Evolutionary conservation across 306 rosid species (phyloP).

Genomic region (Pyrus communis): DNA sequence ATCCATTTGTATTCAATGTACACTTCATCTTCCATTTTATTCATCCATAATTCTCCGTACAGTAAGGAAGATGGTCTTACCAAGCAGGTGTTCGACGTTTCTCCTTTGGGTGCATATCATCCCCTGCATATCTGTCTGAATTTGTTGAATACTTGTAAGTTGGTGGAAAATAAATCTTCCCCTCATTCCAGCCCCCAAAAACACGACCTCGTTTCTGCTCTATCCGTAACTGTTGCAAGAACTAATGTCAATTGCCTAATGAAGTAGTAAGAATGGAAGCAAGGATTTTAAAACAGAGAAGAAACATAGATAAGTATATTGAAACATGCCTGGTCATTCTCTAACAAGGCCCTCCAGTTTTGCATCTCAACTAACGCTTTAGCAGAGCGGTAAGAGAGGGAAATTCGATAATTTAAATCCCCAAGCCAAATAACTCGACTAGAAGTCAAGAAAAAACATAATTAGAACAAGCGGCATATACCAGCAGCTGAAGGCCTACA

Average conservation of each 20-base stretch:
- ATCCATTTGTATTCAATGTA: background rate
- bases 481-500: background rate
- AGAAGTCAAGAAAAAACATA: slow-evolving; percentile 2
- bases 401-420: slow-evolving; percentile 93
- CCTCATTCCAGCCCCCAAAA: slow-evolving; percentile 93
- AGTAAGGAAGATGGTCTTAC: slow-evolving; percentile 39
- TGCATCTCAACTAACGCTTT: slow-evolving; percentile 99
- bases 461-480: slow-evolving; percentile 6
- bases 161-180: slow-evolving; percentile 96
- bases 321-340: slow-evolving; percentile 80
- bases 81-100: slow-evolving; percentile 98
- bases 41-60: background rate
- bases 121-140: slow-evolving; percentile 95
- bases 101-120: slow-evolving; percentile 88
- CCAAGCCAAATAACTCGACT: slow-evolving; percentile 99
- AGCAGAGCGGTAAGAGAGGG: slow-evolving; percentile 86
- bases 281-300: slow-evolving; percentile 6
- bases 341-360: slow-evolving; percentile 96
- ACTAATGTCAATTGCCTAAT: slow-evolving; percentile 1
- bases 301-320: background rate
- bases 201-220: slow-evolving; percentile 89
- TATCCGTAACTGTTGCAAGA: slow-evolving; percentile 63
- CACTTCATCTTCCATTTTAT: slow-evolving; percentile 2
- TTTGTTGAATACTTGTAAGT: slow-evolving; percentile 96
- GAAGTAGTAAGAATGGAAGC: background rate